Conservation (phyloP, 2,329 filamentous ascomycete genomes). For the Hypomyces perniciosus region DNA sequence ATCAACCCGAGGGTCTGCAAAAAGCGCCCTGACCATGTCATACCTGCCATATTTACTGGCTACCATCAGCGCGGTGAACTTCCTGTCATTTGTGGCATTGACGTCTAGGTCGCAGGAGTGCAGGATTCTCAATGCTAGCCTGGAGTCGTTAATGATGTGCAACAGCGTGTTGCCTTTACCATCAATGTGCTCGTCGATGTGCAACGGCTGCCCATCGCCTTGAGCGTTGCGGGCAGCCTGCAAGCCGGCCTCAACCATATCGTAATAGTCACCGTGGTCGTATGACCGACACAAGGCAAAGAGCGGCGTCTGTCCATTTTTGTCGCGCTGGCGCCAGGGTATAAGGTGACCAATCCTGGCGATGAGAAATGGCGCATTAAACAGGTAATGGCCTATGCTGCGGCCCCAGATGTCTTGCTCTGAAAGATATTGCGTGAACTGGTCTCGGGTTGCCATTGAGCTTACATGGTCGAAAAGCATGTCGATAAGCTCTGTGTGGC, state of each 20-base stretch:
- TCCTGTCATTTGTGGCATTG: conserved; percentile 91
- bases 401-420: conserved; percentile 78
- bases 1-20: conserved; percentile 82
- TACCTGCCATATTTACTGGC: conserved; percentile 96
- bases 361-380: conserved; percentile 81
- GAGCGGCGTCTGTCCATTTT: conserved; percentile 94
- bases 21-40: conserved; percentile 84
- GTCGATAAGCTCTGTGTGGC: conserved; percentile 67
- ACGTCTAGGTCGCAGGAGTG: conserved; percentile 88
- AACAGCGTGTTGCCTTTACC: conserved; percentile 87
- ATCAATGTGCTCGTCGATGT: conserved; percentile 89
- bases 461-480: conserved; percentile 68
- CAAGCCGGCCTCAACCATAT: conserved; percentile 81
- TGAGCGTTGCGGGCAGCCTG: conserved; percentile 68
- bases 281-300: conserved; percentile 95
- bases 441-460: conserved; percentile 46
- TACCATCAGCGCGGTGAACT: conserved; percentile 94
- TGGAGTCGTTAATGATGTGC: conserved; percentile 88
- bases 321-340: conserved; percentile 86
- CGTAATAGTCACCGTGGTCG: conserved; percentile 78
- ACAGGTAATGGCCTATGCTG: conserved; percentile 91
- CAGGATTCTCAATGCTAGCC: conserved; percentile 68
- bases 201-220: conserved; percentile 70
- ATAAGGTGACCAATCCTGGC: conserved; percentile 67
- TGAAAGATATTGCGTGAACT: conserved; percentile 62